These are phyloP conservation scores for Leccinum variabile DNA, from an alignment of 1,284 basidiomycete species.

Conservation along the genomic window DNA sequence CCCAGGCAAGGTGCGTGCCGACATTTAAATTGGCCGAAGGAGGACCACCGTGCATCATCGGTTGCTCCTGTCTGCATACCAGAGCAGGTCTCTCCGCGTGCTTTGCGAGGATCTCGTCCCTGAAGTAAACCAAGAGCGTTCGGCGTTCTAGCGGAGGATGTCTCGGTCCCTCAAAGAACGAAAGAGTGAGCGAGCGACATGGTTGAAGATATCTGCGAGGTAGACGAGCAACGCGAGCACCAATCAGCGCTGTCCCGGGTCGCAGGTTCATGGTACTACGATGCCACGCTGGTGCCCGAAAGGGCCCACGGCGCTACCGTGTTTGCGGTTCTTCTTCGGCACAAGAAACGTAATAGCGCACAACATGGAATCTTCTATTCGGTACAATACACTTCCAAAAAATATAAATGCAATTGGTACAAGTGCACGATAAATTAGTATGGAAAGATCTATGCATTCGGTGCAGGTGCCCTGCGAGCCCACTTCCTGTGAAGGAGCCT, in stretches of 20 bases:
- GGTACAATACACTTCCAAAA: neutral
- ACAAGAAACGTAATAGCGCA: neutral
- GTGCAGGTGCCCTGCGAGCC: neutral
- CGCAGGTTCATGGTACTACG: slow-evolving; percentile 11
- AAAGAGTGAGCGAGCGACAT: slow-evolving; percentile 38
- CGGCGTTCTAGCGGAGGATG: slow-evolving; percentile 58
- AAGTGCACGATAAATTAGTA: neutral
- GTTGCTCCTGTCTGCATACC: slow-evolving; percentile 60
- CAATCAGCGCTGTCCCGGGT: neutral
- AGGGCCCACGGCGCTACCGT: neutral
- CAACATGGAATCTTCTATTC: neutral
- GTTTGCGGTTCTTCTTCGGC: too few relatives aligned
- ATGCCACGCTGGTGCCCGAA: neutral
- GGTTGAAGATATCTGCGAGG: slow-evolving; percentile 2
- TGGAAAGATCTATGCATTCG: neutral
- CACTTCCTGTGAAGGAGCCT: neutral
- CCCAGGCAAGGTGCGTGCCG: slow-evolving; percentile 65
- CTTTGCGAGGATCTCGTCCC: slow-evolving; percentile 50
- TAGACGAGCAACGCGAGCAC: neutral
- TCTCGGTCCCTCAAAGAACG: slow-evolving; percentile 58
- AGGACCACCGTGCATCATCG: slow-evolving; percentile 61
- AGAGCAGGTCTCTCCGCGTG: slow-evolving; percentile 60
- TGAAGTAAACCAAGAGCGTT: slow-evolving; percentile 69
- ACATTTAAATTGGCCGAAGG: slow-evolving; percentile 47
- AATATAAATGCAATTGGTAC: neutral